These are phyloP conservation scores for Fagus crenata DNA, from an alignment of 306 rosid species.

Conservation along the genomic window DNA sequence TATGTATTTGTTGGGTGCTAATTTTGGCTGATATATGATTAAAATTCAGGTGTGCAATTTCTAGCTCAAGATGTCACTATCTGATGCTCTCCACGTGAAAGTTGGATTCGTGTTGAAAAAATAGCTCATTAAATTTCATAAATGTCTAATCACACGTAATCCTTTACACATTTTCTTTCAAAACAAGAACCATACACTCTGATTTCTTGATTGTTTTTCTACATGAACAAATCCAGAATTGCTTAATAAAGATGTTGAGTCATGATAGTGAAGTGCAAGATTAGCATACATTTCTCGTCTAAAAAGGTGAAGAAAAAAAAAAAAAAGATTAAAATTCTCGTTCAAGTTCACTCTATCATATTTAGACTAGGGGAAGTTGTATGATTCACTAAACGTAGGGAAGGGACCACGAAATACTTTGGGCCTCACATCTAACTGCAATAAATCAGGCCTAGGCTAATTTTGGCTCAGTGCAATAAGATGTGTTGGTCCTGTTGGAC, in stretches of 20 bases:
- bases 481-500: too few relatives aligned
- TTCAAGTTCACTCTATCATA: too few relatives aligned
- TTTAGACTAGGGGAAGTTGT: too few relatives aligned
- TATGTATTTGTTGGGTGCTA: not conserved
- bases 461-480: too few relatives aligned
- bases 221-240: not conserved
- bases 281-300: too few relatives aligned
- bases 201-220: constrained; percentile 29
- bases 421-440: too few relatives aligned
- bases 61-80: not conserved
- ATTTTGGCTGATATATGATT: too few relatives aligned
- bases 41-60: not conserved
- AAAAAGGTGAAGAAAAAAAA: too few relatives aligned
- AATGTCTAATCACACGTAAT: constrained; percentile 5
- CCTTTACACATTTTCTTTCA: constrained; percentile 23
- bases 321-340: too few relatives aligned
- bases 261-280: constrained; percentile 32
- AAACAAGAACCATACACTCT: constrained; percentile 28
- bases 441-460: too few relatives aligned
- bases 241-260: constrained; percentile 8
- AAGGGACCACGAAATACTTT: too few relatives aligned
- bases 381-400: too few relatives aligned
- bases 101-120: constrained; percentile 20
- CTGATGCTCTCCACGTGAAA: not conserved
- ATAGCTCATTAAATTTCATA: not conserved